Evolutionary conservation across 495 filamentous ascomycete genomes (phyloP).

Genomic region (Thermothielavioides terrestris): DNA sequence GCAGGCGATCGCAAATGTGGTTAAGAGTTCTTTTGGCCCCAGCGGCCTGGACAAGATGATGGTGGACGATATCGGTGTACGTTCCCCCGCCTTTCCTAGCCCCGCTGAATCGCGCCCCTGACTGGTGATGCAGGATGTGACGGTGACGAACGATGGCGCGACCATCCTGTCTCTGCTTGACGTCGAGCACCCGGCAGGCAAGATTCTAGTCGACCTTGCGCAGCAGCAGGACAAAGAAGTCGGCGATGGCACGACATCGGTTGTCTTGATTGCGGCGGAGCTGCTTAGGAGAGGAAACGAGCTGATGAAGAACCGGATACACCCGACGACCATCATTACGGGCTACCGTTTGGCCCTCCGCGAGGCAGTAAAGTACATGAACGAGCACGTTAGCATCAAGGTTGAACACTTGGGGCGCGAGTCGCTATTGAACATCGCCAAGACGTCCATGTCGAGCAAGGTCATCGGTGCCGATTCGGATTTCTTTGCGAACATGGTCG

Average conservation of each 20-base stretch:
- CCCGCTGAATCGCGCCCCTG: conserved; percentile 9
- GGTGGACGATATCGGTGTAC: conserved; percentile 97
- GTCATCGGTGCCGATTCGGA: conserved; percentile 94
- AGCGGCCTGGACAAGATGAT: conserved; percentile 99
- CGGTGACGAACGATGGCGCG: conserved; percentile 97
- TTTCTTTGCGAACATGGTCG: conserved; percentile 95
- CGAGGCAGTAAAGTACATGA: conserved; percentile 98
- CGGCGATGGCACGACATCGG: conserved; percentile 95
- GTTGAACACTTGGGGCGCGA: conserved; percentile 86
- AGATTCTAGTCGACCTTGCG: conserved; percentile 94
- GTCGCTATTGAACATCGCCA: conserved; percentile 87
- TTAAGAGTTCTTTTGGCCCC: conserved; percentile 97
- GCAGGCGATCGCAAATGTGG: conserved; percentile 94
- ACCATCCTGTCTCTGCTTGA: conserved; percentile 92
- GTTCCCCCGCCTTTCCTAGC: conserved; percentile 21
- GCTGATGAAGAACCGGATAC: conserved; percentile 98
- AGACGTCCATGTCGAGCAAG: conserved; percentile 99
- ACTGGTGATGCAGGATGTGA: conserved; percentile 66
- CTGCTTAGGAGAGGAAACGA: conserved; percentile 92
- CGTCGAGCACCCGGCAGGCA: conserved; percentile 95
- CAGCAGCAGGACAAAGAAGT: conserved; percentile 99
- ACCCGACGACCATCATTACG: conserved; percentile 98
- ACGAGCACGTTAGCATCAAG: conserved; percentile 91
- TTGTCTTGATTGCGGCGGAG: conserved; percentile 94
- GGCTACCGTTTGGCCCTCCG: conserved; percentile 92